Conservation (phyloP, 139 green algal genomes). For the Dunaliella primolecta region DNA sequence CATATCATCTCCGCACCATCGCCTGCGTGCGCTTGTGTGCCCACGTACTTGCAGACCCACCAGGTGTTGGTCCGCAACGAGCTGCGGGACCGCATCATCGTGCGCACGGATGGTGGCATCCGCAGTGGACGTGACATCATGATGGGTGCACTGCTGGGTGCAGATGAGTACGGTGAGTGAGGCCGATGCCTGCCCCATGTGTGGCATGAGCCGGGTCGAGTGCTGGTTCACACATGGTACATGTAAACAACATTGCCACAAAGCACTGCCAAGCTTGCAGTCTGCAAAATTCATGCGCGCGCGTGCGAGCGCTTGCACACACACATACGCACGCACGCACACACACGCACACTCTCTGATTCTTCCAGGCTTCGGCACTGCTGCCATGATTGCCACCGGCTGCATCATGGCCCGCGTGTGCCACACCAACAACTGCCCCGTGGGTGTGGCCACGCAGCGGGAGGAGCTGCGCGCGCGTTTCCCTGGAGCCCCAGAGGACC, state of each 20-base stretch:
- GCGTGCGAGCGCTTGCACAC: no score
- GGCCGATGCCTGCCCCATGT: no score
- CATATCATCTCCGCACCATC: no score
- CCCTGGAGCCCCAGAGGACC: slow-evolving; percentile 85
- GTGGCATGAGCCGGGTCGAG: no score
- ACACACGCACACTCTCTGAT: neutral
- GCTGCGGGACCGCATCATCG: slow-evolving; percentile 90
- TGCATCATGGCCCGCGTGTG: slow-evolving; percentile 99
- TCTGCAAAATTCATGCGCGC: no score
- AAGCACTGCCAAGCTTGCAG: no score
- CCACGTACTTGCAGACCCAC: slow-evolving; percentile 21
- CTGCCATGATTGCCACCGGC: slow-evolving; percentile 96
- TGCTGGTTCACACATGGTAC: no score
- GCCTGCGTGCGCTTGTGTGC: no score
- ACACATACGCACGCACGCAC: neutral
- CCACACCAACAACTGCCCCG: slow-evolving; percentile 99
- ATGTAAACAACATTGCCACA: no score
- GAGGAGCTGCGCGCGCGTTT: slow-evolving; percentile 97
- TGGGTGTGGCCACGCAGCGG: slow-evolving; percentile 93
- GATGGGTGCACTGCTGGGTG: slow-evolving; percentile 84
- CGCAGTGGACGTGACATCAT: slow-evolving; percentile 90
- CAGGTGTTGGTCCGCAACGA: slow-evolving; percentile 84
- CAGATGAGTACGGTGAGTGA: slow-evolving; percentile 84
- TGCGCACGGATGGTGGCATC: slow-evolving; percentile 93
- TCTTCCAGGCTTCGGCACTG: slow-evolving; percentile 80